Conservation (phyloP, 1,139 yeast genomes). For the Yamadazyma taylorii region DNA sequence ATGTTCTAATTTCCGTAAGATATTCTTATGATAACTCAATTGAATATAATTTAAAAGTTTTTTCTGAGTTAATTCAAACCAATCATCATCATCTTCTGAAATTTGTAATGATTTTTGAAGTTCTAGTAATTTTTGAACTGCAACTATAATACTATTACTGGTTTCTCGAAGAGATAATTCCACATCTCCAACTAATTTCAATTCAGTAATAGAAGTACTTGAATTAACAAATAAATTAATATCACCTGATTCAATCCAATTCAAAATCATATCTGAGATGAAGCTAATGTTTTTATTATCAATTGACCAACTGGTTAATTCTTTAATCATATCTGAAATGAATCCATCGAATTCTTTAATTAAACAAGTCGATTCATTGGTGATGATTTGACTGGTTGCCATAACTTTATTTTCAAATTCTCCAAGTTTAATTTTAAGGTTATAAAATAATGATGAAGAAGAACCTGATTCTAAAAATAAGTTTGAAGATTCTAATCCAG, state of each 20-base stretch:
- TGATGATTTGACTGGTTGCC: slow-evolving; percentile 14
- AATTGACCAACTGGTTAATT: slow-evolving; percentile 27
- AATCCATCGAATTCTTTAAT: slow-evolving; percentile 9
- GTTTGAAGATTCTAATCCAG: slow-evolving; percentile 23
- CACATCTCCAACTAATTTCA: slow-evolving; percentile 33
- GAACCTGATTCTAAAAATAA: slow-evolving; percentile 15
- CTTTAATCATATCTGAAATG: slow-evolving; percentile 2
- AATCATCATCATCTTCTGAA: slow-evolving; percentile 56
- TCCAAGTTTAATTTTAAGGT: slow-evolving; percentile 20
- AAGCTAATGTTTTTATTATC: slow-evolving; percentile 34
- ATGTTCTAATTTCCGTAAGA: slow-evolving; percentile 23
- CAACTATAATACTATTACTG: slow-evolving; percentile 61
- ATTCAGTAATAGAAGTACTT: slow-evolving; percentile 22
- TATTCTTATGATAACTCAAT: slow-evolving; percentile 29
- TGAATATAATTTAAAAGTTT: slow-evolving; percentile 35
- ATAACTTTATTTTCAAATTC: slow-evolving; percentile 16
- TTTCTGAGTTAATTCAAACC: slow-evolving; percentile 58
- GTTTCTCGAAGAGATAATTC: slow-evolving; percentile 52
- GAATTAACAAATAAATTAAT: slow-evolving; percentile 21
- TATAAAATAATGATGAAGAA: slow-evolving; percentile 19
- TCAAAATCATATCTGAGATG: slow-evolving; percentile 44
- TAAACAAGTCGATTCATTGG: slow-evolving; percentile 11
- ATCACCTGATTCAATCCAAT: slow-evolving; percentile 33
- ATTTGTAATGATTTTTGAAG: slow-evolving; percentile 32
- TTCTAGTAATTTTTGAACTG: slow-evolving; percentile 58